A percentile compares a stretch with the other conserved stretches of the same genome.
phyloP scores from a whole-genome alignment of 306 rosid species.

The Vigna hirtella region DNA sequence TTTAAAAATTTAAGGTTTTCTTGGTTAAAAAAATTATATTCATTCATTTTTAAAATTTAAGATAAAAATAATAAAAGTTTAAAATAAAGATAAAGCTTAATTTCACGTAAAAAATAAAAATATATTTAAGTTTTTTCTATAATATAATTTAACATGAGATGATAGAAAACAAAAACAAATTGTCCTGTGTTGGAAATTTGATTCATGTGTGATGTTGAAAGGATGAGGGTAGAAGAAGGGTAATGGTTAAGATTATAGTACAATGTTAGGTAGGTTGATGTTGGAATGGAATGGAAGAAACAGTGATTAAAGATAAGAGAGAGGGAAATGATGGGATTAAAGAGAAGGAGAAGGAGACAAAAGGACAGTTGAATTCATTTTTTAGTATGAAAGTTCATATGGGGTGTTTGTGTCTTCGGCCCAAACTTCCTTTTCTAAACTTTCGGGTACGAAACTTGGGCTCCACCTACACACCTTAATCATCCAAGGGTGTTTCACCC shows the following conservation, averaged over 20 bases:
- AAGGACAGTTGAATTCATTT: neutral
- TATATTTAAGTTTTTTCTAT: too few relatives aligned
- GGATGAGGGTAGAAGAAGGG: neutral
- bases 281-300: neutral
- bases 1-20: too few relatives aligned
- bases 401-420: neutral
- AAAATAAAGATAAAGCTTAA: too few relatives aligned
- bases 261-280: neutral
- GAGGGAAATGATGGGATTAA: neutral
- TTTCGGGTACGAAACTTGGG: neutral
- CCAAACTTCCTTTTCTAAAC: neutral
- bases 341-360: neutral
- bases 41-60: too few relatives aligned
- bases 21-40: too few relatives aligned
- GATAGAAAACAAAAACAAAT: neutral
- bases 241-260: neutral
- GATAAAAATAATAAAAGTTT: too few relatives aligned
- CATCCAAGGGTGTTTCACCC: too few relatives aligned
- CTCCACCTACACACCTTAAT: neutral
- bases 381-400: conserved; percentile 7
- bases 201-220: conserved; percentile 5
- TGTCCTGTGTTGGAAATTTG: neutral
- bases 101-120: too few relatives aligned
- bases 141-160: neutral
- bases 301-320: conserved; percentile 8